A percentile compares a stretch with the other conserved stretches of the same genome.
These are phyloP conservation scores for Euphorbia corollata DNA, from an alignment of 441 rosid species.

Conservation along the genomic window DNA sequence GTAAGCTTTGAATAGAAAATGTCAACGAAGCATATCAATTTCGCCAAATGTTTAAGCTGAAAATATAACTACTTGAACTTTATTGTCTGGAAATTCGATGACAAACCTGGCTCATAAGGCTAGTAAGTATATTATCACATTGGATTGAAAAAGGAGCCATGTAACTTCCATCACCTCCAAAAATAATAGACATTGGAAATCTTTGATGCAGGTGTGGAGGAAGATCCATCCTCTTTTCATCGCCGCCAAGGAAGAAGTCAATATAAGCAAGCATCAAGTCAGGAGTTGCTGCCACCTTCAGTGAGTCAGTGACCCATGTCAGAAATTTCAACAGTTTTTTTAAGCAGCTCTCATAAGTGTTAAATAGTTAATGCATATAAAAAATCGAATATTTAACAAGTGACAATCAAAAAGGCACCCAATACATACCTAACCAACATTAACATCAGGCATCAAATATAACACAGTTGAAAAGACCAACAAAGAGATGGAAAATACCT, in stretches of 20 bases:
- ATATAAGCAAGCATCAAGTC: slow-evolving; percentile 94
- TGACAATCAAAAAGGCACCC: not conserved
- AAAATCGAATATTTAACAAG: not conserved
- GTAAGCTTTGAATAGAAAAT: slow-evolving; percentile 18
- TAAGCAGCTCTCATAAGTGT: not conserved
- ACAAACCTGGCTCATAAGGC: slow-evolving; percentile 89
- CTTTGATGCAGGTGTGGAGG: slow-evolving; percentile 81
- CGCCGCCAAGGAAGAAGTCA: slow-evolving; percentile 99
- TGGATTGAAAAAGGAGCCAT: slow-evolving; percentile 96
- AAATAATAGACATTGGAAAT: slow-evolving; percentile 74
- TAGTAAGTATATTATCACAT: slow-evolving; percentile 85
- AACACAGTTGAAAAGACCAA: not conserved
- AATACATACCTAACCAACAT: not conserved
- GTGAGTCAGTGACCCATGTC: slow-evolving; percentile 22
- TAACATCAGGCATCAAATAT: not conserved
- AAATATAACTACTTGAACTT: not conserved
- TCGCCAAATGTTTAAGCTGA: not conserved
- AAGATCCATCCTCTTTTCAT: slow-evolving; percentile 92
- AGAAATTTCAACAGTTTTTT: not conserved
- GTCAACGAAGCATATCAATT: slow-evolving; percentile 3
- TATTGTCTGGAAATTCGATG: slow-evolving; percentile 15
- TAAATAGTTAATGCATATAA: not conserved
- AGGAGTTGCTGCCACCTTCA: slow-evolving; percentile 88
- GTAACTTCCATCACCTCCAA: slow-evolving; percentile 99
- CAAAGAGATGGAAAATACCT: not conserved